These are phyloP conservation scores for Candida gorgasii DNA, from an alignment of 805 yeast genomes.

Conservation along the genomic window DNA sequence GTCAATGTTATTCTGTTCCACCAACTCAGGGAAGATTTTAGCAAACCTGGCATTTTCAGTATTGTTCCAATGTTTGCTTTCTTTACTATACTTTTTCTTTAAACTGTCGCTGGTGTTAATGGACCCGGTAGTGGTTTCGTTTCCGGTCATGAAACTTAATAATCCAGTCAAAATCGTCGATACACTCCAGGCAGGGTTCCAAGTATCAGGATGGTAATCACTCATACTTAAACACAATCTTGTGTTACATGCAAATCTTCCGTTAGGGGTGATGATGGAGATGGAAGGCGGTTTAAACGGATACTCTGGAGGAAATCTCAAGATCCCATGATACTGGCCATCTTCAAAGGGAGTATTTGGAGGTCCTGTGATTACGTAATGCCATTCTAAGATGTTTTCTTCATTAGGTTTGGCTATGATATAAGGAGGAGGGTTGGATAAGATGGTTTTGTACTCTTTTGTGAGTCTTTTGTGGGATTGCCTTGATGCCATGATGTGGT, in stretches of 20 bases:
- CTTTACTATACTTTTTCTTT: conserved; percentile 57
- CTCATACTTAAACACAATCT: conserved; percentile 89
- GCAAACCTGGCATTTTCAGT: conserved; percentile 57
- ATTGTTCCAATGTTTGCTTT: conserved; percentile 61
- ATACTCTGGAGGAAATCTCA: conserved; percentile 78
- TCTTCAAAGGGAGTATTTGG: conserved; percentile 82
- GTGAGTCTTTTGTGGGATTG: conserved; percentile 55
- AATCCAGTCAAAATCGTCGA: conserved; percentile 84
- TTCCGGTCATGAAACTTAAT: conserved; percentile 88
- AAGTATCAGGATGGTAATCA: conserved; percentile 89
- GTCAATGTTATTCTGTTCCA: conserved; percentile 41
- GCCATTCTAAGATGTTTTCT: conserved; percentile 88
- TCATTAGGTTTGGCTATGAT: conserved; percentile 86
- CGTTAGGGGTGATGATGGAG: conserved; percentile 86
- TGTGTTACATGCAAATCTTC: conserved; percentile 78
- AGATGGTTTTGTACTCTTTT: conserved; percentile 78
- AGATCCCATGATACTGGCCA: conserved; percentile 90
- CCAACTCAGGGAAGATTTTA: conserved; percentile 69
- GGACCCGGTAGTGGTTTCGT: conserved; percentile 83
- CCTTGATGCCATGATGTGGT: conserved; percentile 35
- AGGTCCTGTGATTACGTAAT: conserved; percentile 89
- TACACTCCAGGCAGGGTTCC: conserved; percentile 98
- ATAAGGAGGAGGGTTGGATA: conserved; percentile 81
- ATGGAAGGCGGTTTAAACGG: conserved; percentile 93
- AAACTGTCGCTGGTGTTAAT: conserved; percentile 61